Conservation (phyloP, 2,329 filamentous ascomycete genomes). For the Neopestalotiopsis rosae region DNA sequence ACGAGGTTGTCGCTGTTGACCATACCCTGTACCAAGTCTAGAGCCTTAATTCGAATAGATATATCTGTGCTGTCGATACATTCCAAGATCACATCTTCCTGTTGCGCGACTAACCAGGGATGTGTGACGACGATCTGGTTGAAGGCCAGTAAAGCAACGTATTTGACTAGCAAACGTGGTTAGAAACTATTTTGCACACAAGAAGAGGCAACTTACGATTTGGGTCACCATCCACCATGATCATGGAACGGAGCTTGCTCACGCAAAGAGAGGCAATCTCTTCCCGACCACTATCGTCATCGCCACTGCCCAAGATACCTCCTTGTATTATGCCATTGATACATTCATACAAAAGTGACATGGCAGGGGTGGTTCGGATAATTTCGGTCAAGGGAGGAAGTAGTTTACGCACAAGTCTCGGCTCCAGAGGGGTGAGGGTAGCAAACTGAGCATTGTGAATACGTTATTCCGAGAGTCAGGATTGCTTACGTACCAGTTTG, state of each 20-base stretch:
- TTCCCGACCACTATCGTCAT: slow-evolving; percentile 81
- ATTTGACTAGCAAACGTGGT: slow-evolving; percentile 72
- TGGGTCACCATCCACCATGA: slow-evolving; percentile 89
- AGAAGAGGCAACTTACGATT: slow-evolving; percentile 69
- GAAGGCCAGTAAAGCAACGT: slow-evolving; percentile 92
- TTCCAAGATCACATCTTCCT: slow-evolving; percentile 95
- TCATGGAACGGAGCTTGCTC: slow-evolving; percentile 90
- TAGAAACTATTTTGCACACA: not conserved
- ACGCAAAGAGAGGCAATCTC: slow-evolving; percentile 94
- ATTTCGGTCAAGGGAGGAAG: slow-evolving; percentile 89
- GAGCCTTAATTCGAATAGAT: slow-evolving; percentile 89
- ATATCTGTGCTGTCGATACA: slow-evolving; percentile 97
- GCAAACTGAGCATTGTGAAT: slow-evolving; percentile 71
- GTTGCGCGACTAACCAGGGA: slow-evolving; percentile 84
- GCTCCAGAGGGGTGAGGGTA: slow-evolving; percentile 89
- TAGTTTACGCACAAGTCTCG: slow-evolving; percentile 87
- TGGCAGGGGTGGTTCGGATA: slow-evolving; percentile 92
- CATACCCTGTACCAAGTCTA: slow-evolving; percentile 93
- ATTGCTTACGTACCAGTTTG: slow-evolving; percentile 71
- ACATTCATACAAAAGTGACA: slow-evolving; percentile 98
- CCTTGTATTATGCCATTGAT: slow-evolving; percentile 98
- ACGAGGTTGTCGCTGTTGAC: slow-evolving; percentile 86
- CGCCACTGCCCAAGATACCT: slow-evolving; percentile 84
- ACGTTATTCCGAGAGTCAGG: not conserved
- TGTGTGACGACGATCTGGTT: slow-evolving; percentile 93